Base-by-base conservation (phyloP, 2,329 filamentous ascomycete species). In the Neurospora sp. region DNA sequence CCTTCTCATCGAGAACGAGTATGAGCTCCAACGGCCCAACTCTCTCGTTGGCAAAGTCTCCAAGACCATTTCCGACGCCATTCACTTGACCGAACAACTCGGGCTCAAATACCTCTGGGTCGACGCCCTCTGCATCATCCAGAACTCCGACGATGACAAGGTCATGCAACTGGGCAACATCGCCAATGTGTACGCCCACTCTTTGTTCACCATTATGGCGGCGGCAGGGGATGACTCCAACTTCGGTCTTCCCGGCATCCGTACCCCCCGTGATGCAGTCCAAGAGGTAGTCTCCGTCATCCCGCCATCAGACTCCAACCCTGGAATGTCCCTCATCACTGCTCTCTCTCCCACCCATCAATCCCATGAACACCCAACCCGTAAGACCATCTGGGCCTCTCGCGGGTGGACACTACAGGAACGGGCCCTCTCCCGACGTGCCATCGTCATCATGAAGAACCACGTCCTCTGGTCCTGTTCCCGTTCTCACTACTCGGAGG, bases 61-160 rank as follows among this genome's bases (percentile, higher is more conserved):
- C 52, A 17, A 62, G 15, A 62, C 52, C 23, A 62, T 62, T 8
- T 62, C 12, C 33, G 66, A 66, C 66, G 66, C 66, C n/a, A 38
- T 69, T 23, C 66, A 46, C 2, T 23, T 65, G 3, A 66, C 66
- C 15, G 62, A 57, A 40, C 40, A 39, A 8, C 41, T 70, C 1
- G 68, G 69, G n/a, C 33, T 70, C 5, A 66, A 12, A 4, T 69
- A 70, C 15, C 19, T 69, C 0, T 70, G 69, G 69, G 69, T 70
- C 12, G 69, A 70, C 39, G 69, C 69, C 1, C 15, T 68, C 6
- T 69, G 68, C 33, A 68, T 69, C n/a, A 68, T 69, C 43, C 68
- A 69, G 6, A 68, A 71, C 43, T 68, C 66, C 1, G 33, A 46
- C 5, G 62, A 41, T 6, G 69, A 69, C 36, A 69, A 69, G 62